These are phyloP conservation scores for Hippophae gyantsensis DNA, from an alignment of 306 rosid genomes.

Conservation along the genomic window DNA sequence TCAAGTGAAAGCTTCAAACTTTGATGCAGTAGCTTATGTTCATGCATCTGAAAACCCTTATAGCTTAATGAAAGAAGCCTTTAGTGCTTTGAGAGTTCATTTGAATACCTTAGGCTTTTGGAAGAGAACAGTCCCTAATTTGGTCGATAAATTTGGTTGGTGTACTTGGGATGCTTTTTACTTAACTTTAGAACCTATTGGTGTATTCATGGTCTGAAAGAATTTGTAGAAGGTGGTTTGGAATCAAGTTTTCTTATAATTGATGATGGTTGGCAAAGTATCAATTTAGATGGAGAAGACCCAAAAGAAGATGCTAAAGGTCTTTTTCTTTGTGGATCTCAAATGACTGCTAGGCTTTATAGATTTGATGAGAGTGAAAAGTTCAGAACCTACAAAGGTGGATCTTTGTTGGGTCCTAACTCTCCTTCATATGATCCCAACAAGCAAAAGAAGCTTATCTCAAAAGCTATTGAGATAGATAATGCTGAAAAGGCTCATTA, in stretches of 20 bases:
- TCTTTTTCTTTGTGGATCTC: constrained; percentile 60
- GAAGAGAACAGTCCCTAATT: constrained; percentile 60
- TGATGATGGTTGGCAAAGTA: constrained; percentile 91
- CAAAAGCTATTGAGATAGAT: constrained; percentile 54
- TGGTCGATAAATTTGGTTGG: constrained; percentile 80
- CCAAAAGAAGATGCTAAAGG: constrained; percentile 46
- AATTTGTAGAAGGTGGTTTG: constrained; percentile 44
- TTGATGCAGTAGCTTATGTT: constrained; percentile 49
- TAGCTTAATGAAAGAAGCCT: constrained; percentile 64
- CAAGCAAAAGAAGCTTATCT: constrained; percentile 34
- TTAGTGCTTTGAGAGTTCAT: constrained; percentile 57
- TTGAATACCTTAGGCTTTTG: constrained; percentile 49
- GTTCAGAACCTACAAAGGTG: constrained; percentile 49
- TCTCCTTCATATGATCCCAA: constrained; percentile 55
- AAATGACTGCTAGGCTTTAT: constrained; percentile 67
- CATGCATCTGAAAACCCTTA: constrained; percentile 66
- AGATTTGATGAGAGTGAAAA: constrained; percentile 57
- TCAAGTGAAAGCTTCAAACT: constrained; percentile 34
- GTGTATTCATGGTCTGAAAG: constrained; percentile 56
- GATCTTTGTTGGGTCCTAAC: constrained; percentile 40
- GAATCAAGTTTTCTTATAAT: constrained; percentile 66
- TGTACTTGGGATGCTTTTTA: constrained; percentile 97
- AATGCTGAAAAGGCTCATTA: constrained; percentile 29
- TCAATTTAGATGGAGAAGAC: constrained; percentile 46
- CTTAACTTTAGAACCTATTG: constrained; percentile 53